Evolutionary conservation across 495 filamentous ascomycete species (phyloP).

Genomic region (Penicillium chermesinum): DNA sequence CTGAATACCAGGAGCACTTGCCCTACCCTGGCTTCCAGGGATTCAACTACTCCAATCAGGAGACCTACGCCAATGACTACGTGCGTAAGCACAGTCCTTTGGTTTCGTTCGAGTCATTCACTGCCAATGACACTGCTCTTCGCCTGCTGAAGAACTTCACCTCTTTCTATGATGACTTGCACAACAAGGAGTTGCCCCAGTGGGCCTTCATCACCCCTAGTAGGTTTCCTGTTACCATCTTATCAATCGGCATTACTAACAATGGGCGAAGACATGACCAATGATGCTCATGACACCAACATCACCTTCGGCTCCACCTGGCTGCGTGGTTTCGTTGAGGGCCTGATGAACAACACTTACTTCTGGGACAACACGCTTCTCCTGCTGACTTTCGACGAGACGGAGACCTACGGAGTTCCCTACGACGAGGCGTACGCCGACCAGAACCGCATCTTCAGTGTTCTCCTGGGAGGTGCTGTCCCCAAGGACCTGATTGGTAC

Average conservation of each 20-base stretch:
- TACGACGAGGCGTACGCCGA: slow-evolving; percentile 52
- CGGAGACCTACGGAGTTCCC: slow-evolving; percentile 40
- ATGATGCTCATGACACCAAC: slow-evolving; percentile 60
- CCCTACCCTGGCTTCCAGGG: slow-evolving; percentile 6
- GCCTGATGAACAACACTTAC: slow-evolving; percentile 53
- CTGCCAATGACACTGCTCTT: slow-evolving; percentile 44
- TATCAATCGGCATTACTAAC: not conserved
- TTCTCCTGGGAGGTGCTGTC: slow-evolving; percentile 59
- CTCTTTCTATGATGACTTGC: slow-evolving; percentile 51
- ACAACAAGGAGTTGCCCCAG: slow-evolving; percentile 52
- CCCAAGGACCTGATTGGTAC: slow-evolving; percentile 50
- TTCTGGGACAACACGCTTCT: slow-evolving; percentile 65
- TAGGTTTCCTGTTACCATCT: not conserved
- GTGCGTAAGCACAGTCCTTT: slow-evolving; percentile 68
- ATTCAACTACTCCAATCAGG: slow-evolving; percentile 8
- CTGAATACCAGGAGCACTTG: slow-evolving; percentile 5
- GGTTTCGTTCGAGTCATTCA: slow-evolving; percentile 51
- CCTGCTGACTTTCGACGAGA: slow-evolving; percentile 62
- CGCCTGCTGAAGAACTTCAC: slow-evolving; percentile 59
- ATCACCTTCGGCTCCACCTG: slow-evolving; percentile 54
- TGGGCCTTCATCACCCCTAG: slow-evolving; percentile 57
- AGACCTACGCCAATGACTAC: slow-evolving; percentile 40
- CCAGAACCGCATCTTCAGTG: slow-evolving; percentile 50
- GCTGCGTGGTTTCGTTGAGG: slow-evolving; percentile 52
- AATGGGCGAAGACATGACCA: slow-evolving; percentile 2